phyloP scores from a whole-genome alignment of 2,329 filamentous ascomycete species.

The Ceratocystis cacaofunesta region DNA sequence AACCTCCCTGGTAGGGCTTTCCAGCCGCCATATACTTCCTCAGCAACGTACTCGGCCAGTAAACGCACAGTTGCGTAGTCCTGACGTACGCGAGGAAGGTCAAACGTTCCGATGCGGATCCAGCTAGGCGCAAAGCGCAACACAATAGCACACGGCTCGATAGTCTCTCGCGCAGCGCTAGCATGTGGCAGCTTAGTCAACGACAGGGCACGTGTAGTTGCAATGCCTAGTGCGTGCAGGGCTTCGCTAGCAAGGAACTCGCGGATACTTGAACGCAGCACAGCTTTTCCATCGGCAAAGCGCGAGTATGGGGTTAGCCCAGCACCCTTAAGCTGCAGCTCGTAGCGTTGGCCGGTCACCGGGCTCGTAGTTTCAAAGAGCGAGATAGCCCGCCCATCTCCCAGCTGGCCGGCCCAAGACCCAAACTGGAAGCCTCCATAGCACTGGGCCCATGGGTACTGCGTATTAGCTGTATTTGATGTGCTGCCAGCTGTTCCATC shows the following conservation, averaged over 20 bases:
- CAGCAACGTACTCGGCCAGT: slow-evolving; percentile 68
- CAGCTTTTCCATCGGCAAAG: slow-evolving; percentile 91
- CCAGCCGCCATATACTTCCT: slow-evolving; percentile 81
- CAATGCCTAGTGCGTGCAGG: slow-evolving; percentile 71
- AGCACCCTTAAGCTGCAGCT: slow-evolving; percentile 88
- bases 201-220: slow-evolving; percentile 72
- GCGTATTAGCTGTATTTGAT: not conserved
- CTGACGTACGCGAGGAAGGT: slow-evolving; percentile 69
- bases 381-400: slow-evolving; percentile 86
- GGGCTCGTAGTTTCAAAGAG: slow-evolving; percentile 81
- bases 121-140: slow-evolving; percentile 81
- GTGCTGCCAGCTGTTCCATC: slow-evolving; percentile 37
- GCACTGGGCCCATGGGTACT: slow-evolving; percentile 94
- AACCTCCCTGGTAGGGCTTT: slow-evolving; percentile 56
- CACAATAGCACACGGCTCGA: slow-evolving; percentile 87
- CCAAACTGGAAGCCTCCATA: slow-evolving; percentile 77
- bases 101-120: slow-evolving; percentile 90
- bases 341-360: slow-evolving; percentile 56
- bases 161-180: slow-evolving; percentile 59
- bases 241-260: slow-evolving; percentile 90
- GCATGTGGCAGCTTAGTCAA: slow-evolving; percentile 61
- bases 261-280: slow-evolving; percentile 79
- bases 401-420: slow-evolving; percentile 88
- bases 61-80: slow-evolving; percentile 60
- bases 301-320: slow-evolving; percentile 88